These are phyloP conservation scores for Solanum piurae DNA, from an alignment of 257 asterid genomes.

Conservation along the genomic window DNA sequence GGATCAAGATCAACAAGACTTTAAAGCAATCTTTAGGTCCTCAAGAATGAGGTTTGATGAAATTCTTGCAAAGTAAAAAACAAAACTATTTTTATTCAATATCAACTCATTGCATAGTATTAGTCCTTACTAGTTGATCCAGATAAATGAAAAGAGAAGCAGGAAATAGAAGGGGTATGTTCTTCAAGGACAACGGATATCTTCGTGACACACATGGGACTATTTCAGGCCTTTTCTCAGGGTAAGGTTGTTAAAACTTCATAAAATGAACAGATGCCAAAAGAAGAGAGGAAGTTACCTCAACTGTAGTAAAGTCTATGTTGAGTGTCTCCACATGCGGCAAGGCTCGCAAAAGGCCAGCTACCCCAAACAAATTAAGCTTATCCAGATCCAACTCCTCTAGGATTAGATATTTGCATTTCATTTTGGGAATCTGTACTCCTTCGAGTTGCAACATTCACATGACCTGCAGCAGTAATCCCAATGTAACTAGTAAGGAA, in stretches of 20 bases:
- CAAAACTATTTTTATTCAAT: background rate
- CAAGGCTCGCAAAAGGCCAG: background rate
- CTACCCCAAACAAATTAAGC: background rate
- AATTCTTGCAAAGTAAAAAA: too few species aligned
- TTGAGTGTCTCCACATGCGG: background rate
- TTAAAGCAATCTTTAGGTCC: background rate
- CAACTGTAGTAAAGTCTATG: background rate
- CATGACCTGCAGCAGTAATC: background rate
- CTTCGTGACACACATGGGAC: background rate
- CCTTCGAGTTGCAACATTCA: background rate
- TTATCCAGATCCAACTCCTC: background rate
- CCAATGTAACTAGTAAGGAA: background rate
- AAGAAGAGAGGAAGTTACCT: background rate
- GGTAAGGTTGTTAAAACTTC: background rate
- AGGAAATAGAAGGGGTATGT: background rate
- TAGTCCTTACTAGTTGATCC: too few species aligned
- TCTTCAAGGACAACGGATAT: background rate
- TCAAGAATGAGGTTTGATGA: background rate
- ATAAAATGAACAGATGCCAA: background rate
- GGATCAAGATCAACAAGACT: background rate
- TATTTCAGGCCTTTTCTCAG: background rate
- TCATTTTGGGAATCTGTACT: background rate
- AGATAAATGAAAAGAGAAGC: too few species aligned
- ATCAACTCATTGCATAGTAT: background rate
- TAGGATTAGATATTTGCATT: background rate